Percentiles rank a stretch among this genome's conserved stretches.
Evolutionary conservation across 257 asterid species (phyloP).

Genomic region (Eustoma russellianum): DNA sequence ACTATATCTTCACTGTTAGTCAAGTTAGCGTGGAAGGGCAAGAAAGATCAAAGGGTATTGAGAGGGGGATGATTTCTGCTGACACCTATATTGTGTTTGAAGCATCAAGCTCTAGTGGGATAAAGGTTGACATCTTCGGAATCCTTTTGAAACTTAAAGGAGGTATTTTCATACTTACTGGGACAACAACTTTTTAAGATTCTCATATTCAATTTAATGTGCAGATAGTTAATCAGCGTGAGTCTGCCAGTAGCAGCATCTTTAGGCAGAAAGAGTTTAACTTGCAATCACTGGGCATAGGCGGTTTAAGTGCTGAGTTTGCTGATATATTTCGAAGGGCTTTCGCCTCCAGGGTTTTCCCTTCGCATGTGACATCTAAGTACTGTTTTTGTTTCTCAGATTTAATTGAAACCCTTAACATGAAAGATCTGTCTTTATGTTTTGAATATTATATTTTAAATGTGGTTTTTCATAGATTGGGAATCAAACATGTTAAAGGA

Average conservation of each 20-base stretch:
- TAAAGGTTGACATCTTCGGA: slow-evolving; percentile 46
- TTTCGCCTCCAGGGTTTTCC: slow-evolving; percentile 98
- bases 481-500: slow-evolving; percentile 98
- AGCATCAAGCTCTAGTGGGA: slow-evolving; percentile 77
- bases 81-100: slow-evolving; percentile 86
- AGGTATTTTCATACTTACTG: slow-evolving; percentile 1
- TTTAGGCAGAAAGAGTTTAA: slow-evolving; percentile 91
- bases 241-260: slow-evolving; percentile 90
- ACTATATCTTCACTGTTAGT: slow-evolving; percentile 72
- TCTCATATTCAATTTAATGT: slow-evolving; percentile 13
- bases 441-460: slow-evolving; percentile 13
- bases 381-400: slow-evolving; percentile 22
- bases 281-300: slow-evolving; percentile 83
- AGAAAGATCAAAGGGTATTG: slow-evolving; percentile 47
- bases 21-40: slow-evolving; percentile 74
- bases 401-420: slow-evolving; percentile 3
- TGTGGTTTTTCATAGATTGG: slow-evolving; percentile 48
- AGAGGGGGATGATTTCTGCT: slow-evolving; percentile 75
- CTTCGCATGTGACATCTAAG: slow-evolving; percentile 92
- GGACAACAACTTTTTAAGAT: slow-evolving; percentile 9
- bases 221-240: slow-evolving; percentile 97
- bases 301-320: slow-evolving; percentile 96
- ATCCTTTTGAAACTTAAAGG: slow-evolving; percentile 9
- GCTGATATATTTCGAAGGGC: slow-evolving; percentile 99
- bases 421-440: slow-evolving; percentile 5